A percentile compares a stretch with the other conserved stretches of the same genome.
Conservation (phyloP, 192 early-diverging fungal genomes). For the Rhizophagus clarus region DNA sequence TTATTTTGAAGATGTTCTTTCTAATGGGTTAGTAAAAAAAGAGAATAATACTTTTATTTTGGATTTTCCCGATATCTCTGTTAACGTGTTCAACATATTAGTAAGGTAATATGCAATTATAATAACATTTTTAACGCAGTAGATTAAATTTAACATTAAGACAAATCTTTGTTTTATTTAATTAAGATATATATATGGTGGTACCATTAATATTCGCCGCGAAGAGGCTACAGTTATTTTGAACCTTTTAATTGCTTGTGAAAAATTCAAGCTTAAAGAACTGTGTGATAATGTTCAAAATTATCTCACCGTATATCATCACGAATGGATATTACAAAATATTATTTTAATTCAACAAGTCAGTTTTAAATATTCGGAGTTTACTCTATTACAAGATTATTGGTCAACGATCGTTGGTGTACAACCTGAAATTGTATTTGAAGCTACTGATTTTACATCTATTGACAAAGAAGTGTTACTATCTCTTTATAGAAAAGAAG, state of each 20-base stretch:
- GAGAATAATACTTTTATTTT: too few relatives aligned
- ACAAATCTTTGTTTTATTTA: too few relatives aligned
- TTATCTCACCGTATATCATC: neutral
- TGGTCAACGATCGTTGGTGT: neutral
- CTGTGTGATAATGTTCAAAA: neutral
- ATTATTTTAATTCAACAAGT: neutral
- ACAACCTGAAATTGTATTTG: neutral
- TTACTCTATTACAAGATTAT: neutral
- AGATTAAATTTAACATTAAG: too few relatives aligned
- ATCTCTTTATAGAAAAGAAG: neutral
- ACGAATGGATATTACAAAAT: neutral
- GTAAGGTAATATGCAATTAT: too few relatives aligned
- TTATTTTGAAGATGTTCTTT: too few relatives aligned
- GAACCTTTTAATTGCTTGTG: neutral
- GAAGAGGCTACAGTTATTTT: neutral
- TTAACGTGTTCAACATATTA: too few relatives aligned
- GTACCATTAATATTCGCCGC: neutral
- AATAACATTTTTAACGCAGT: too few relatives aligned
- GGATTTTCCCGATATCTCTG: too few relatives aligned
- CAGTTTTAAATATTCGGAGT: neutral
- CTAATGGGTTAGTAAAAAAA: too few relatives aligned
- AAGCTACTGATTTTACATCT: neutral
- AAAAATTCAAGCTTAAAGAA: slow-evolving; percentile 1
- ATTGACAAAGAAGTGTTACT: neutral
- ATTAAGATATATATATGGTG: slow-evolving; percentile 10